Conservation (phyloP, 306 rosid species). For the Medicago ruthenica region DNA sequence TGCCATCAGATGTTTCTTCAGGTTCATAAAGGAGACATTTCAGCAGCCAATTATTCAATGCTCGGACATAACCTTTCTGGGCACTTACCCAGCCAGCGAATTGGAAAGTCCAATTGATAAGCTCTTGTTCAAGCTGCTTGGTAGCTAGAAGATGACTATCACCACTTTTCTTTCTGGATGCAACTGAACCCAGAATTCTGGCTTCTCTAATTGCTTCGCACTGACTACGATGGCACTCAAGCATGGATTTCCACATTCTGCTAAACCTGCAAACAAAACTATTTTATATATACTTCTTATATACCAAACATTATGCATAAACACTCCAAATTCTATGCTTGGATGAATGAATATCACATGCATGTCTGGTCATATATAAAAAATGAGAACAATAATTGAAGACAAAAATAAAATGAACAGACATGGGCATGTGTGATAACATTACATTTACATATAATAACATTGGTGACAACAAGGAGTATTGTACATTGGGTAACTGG, state of each 20-base stretch:
- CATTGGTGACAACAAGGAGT: background rate
- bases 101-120: conserved; percentile 83
- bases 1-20: conserved; percentile 90
- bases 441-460: conserved; percentile 12
- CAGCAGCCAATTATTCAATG: conserved; percentile 87
- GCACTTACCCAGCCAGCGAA: conserved; percentile 88
- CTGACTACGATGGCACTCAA: conserved; percentile 89
- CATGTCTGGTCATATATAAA: conserved; percentile 3
- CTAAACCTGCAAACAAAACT: conserved; percentile 63
- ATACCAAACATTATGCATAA: background rate
- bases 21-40: conserved; percentile 85
- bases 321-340: conserved; percentile 8
- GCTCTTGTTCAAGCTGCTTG: conserved; percentile 77
- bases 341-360: conserved; percentile 19
- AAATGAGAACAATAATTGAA: conserved; percentile 16
- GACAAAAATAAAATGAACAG: conserved; percentile 19
- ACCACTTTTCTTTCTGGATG: conserved; percentile 72
- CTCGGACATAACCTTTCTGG: conserved; percentile 87
- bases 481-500: conserved; percentile 4
- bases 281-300: conserved; percentile 20
- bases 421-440: conserved; percentile 4
- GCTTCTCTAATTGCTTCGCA: conserved; percentile 87
- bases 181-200: conserved; percentile 74
- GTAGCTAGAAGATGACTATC: conserved; percentile 79
- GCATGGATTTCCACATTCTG: conserved; percentile 96